Conservation (phyloP, 306 rosid species). For the Trifolium subterraneum region DNA sequence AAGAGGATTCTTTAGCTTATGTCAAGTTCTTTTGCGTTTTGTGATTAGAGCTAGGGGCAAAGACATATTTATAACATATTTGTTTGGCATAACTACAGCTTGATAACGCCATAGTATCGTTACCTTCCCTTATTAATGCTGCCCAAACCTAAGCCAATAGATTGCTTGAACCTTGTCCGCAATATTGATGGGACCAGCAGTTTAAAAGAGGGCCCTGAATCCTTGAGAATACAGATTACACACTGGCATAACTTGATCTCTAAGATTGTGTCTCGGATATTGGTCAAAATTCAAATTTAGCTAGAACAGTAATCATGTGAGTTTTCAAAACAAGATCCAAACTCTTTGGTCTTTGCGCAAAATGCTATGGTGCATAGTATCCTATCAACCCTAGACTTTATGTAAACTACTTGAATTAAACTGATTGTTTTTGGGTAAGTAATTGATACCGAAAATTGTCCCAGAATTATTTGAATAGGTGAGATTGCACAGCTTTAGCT, state of each 20-base stretch:
- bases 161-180: background rate
- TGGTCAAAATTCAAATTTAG: background rate
- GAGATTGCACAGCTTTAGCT: too few relatives aligned
- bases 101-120: background rate
- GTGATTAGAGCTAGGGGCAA: too few relatives aligned
- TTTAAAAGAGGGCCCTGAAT: background rate
- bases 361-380: background rate
- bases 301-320: background rate
- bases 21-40: too few relatives aligned
- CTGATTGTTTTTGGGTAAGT: background rate
- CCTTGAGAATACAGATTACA: background rate
- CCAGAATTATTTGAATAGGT: constrained; percentile 12
- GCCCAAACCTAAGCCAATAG: background rate
- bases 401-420: background rate
- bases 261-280: background rate
- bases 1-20: too few relatives aligned
- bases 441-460: background rate
- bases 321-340: constrained; percentile 7
- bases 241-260: background rate
- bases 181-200: background rate
- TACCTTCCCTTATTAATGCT: background rate
- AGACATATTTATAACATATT: background rate
- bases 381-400: background rate
- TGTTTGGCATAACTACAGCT: background rate
- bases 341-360: background rate